phyloP scores from a whole-genome alignment of 371 early-diverging fungal genomes.

The Furculomyces boomerangus region DNA sequence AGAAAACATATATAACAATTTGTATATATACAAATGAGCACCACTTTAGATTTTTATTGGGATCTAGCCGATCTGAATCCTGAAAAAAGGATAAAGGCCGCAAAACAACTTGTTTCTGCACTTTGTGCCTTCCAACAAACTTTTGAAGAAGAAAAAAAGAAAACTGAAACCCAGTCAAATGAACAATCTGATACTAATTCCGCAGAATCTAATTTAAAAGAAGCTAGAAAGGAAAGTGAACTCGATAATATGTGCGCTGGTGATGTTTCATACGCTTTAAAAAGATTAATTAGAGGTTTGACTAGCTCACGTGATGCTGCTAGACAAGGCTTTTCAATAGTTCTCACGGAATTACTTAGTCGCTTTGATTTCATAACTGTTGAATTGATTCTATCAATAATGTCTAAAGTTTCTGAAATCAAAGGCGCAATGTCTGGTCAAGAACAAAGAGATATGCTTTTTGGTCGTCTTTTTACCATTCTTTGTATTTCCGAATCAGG shows the following conservation, averaged over 20 bases:
- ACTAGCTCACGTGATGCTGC: slow-evolving; percentile 76
- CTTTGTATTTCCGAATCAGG: slow-evolving; percentile 66
- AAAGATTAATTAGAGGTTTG: slow-evolving; percentile 73
- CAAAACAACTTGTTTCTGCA: slow-evolving; percentile 30
- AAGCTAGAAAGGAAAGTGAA: slow-evolving; percentile 33
- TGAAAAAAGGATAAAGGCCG: slow-evolving; percentile 34
- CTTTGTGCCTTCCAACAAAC: slow-evolving; percentile 28
- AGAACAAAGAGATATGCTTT: slow-evolving; percentile 74
- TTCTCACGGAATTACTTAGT: slow-evolving; percentile 59
- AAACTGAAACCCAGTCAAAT: too few relatives aligned
- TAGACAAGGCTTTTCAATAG: slow-evolving; percentile 83
- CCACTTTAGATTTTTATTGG: slow-evolving; percentile 32
- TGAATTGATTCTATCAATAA: slow-evolving; percentile 41
- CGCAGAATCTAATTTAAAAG: background rate
- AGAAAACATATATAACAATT: too few relatives aligned
- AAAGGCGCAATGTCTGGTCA: slow-evolving; percentile 23
- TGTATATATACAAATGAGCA: too few relatives aligned
- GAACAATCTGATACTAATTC: slow-evolving; percentile 11
- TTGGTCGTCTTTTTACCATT: slow-evolving; percentile 77
- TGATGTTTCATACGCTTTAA: slow-evolving; percentile 75
- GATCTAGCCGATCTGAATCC: slow-evolving; percentile 46
- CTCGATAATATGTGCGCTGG: slow-evolving; percentile 39
- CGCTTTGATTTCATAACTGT: slow-evolving; percentile 28
- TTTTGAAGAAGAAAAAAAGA: background rate
- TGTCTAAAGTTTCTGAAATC: slow-evolving; percentile 32